Evolutionary conservation across 2,329 filamentous ascomycete species (phyloP), one percentile per base, ranked within the genome.

Genomic region (Pestalotiopsis sp.): DNA sequence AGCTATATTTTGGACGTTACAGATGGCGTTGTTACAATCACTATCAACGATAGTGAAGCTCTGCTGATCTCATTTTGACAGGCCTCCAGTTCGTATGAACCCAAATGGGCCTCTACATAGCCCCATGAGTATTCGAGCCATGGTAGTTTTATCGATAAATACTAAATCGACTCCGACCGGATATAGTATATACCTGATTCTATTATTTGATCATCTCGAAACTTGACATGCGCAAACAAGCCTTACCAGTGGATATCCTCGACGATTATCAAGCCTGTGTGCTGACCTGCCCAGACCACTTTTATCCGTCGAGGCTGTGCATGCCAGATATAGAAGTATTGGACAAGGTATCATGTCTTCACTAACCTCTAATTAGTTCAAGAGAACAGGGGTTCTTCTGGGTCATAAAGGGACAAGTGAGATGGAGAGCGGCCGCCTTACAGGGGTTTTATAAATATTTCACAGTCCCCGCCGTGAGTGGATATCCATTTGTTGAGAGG

Each of bases 21-120:
- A 62, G 68, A 73, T 13, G 77, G 77, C 0, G 63, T 71, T 11
- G 77, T 71, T 1, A 66, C 65, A 1, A 68, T 79, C 10, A 69
- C 58, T 1, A 74, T 79, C 13, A 69, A 67, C 10, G 72, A 71
- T 48, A 79, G 77, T 39, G 74, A 77, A 64, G 78, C 76, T 3
- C 70, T 76, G 10, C 62, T 79, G 48, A 57, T 78, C 56, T 73
- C 70, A 67, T 60, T 76, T 14, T 70, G 57, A 59, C n/a, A 14
- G 20, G 22, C 14, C 1, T 11, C 0, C 20, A 22, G 38, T 1
- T 13, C 6, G 1, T 3, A 26, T n/a, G 30, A 35, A 30, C 20
- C 5, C 22, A 35, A 22, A 22, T 2, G 3, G 17, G 38, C 17
- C 22, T 14, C 17, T 58, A 14, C 13, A 58, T 58, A 14, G 24